Conservation (phyloP, 805 yeast species). For the Priceomyces castillae region DNA sequence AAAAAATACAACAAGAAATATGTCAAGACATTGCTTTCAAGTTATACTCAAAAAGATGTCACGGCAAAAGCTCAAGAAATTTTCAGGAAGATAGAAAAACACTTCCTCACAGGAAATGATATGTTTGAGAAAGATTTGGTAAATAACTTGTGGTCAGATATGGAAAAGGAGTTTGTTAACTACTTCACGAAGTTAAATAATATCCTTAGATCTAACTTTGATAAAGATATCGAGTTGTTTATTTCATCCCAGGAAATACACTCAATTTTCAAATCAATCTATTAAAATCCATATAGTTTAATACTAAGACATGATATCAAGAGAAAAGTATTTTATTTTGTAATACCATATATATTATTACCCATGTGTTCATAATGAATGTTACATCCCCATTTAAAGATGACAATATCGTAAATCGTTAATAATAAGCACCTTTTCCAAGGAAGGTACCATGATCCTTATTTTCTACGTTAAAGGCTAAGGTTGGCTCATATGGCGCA, state of each 20-base stretch:
- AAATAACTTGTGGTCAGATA: slow-evolving; percentile 65
- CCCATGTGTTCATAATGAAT: not conserved
- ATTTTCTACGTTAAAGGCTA: not conserved
- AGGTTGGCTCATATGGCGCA: slow-evolving; percentile 13
- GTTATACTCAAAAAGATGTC: slow-evolving; percentile 60
- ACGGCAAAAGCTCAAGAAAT: slow-evolving; percentile 52
- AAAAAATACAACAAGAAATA: slow-evolving; percentile 63
- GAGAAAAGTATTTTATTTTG: too few relatives aligned
- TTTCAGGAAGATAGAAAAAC: slow-evolving; percentile 53
- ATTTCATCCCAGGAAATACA: slow-evolving; percentile 57
- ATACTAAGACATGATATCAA: too few relatives aligned
- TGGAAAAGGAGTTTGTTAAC: slow-evolving; percentile 61
- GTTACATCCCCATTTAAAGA: too few relatives aligned
- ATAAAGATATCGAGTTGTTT: slow-evolving; percentile 50
- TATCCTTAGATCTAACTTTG: slow-evolving; percentile 51
- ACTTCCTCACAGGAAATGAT: slow-evolving; percentile 42
- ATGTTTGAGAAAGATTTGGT: slow-evolving; percentile 53
- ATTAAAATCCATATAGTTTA: slow-evolving; percentile 4
- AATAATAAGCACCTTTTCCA: slow-evolving; percentile 11
- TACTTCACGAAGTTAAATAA: slow-evolving; percentile 53
- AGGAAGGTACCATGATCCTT: not conserved
- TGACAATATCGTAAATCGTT: not conserved
- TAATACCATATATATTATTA: not conserved
- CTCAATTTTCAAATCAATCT: slow-evolving; percentile 43
- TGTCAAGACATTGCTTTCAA: slow-evolving; percentile 53